Evolutionary conservation across 805 yeast genomes (phyloP).

Genomic region (Hanseniaspora meyeri): DNA sequence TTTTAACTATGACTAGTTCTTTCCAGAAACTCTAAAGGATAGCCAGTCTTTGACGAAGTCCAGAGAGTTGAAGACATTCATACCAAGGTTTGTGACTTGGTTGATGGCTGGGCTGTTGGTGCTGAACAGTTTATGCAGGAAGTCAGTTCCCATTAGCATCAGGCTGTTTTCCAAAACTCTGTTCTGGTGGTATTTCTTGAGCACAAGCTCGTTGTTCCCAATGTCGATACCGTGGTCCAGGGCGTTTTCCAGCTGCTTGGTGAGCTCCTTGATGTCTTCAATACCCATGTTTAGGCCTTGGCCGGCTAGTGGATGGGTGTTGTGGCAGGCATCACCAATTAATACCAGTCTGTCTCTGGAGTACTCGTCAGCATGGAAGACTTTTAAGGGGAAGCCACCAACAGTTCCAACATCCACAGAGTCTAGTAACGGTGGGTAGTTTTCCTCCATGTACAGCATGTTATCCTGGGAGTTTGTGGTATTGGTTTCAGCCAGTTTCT

Average conservation of each 20-base stretch:
- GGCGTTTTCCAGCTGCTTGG: slow-evolving; percentile 58
- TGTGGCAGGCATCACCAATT: slow-evolving; percentile 97
- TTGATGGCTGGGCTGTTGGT: slow-evolving; percentile 62
- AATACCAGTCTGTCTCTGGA: slow-evolving; percentile 73
- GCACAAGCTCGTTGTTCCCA: slow-evolving; percentile 55
- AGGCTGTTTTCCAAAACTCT: slow-evolving; percentile 70
- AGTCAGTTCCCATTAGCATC: slow-evolving; percentile 79
- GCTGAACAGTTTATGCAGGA: slow-evolving; percentile 74
- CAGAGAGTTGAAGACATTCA: slow-evolving; percentile 52
- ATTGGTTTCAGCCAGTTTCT: slow-evolving; percentile 20
- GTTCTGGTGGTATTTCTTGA: slow-evolving; percentile 80
- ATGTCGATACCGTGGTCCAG: slow-evolving; percentile 72
- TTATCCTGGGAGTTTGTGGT: slow-evolving; percentile 22
- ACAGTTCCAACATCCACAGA: slow-evolving; percentile 51
- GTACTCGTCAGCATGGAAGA: slow-evolving; percentile 85
- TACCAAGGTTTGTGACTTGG: slow-evolving; percentile 60
- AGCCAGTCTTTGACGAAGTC: slow-evolving; percentile 41
- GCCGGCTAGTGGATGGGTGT: slow-evolving; percentile 94
- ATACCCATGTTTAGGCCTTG: slow-evolving; percentile 98
- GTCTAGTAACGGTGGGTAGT: slow-evolving; percentile 54
- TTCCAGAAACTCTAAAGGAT: slow-evolving; percentile 11
- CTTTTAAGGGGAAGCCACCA: slow-evolving; percentile 77
- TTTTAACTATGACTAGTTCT: neutral
- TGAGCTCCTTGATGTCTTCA: slow-evolving; percentile 67
- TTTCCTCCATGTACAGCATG: slow-evolving; percentile 40